Evolutionary conservation across 495 filamentous ascomycete species (phyloP).

Genomic region (Podospora pseudocomata): DNA sequence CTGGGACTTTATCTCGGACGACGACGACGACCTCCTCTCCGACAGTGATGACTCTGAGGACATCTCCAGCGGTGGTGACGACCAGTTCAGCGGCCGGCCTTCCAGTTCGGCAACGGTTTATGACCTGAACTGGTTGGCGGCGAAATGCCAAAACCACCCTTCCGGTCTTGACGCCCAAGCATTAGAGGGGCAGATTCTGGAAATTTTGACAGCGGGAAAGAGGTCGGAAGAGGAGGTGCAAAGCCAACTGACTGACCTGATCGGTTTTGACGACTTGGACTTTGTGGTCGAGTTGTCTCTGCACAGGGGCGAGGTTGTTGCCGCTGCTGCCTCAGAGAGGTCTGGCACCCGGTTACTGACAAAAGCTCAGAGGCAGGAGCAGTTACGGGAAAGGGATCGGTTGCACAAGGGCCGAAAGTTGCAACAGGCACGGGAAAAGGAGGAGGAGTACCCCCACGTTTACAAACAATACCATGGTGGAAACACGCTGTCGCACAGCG

Average conservation of each 20-base stretch:
- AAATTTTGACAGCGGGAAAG: constrained; percentile 64
- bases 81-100: background rate
- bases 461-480: constrained; percentile 78
- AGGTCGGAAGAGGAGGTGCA: constrained; percentile 78
- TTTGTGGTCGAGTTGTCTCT: constrained; percentile 79
- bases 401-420: constrained; percentile 72
- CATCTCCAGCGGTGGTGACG: constrained; percentile 35
- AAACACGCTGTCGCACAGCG: constrained; percentile 71
- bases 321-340: constrained; percentile 29
- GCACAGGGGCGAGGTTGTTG: constrained; percentile 61
- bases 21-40: constrained; percentile 44
- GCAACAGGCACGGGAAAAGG: constrained; percentile 55
- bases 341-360: constrained; percentile 58
- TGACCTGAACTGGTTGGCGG: constrained; percentile 58
- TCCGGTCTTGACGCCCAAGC: constrained; percentile 57
- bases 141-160: constrained; percentile 60
- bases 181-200: constrained; percentile 69
- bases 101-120: constrained; percentile 26
- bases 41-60: constrained; percentile 45
- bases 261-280: constrained; percentile 90
- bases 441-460: constrained; percentile 83
- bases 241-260: constrained; percentile 80
- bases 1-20: constrained; percentile 83
- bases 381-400: constrained; percentile 65
- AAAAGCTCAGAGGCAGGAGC: constrained; percentile 70